Conservation (phyloP, 208 protist genomes). For the Leishmania gerbilli region DNA sequence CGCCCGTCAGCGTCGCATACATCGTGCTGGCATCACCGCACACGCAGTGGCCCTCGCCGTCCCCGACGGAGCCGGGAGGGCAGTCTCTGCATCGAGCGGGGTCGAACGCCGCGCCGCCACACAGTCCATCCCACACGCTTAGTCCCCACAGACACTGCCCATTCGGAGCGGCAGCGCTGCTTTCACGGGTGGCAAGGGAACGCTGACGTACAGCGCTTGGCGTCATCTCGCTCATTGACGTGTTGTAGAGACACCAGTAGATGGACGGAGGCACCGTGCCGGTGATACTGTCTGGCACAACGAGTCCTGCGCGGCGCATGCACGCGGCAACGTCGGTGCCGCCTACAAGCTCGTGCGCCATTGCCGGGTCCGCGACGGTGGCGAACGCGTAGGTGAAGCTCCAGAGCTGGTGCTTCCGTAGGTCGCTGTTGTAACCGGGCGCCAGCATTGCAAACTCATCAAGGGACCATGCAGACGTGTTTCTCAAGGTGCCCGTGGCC, state of each 20-base stretch:
- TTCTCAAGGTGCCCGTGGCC: background rate
- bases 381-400: conserved; percentile 25
- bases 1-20: conserved; percentile 27
- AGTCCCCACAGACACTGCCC: conserved; percentile 28
- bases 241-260: conserved; percentile 28
- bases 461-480: conserved; percentile 12
- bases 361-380: conserved; percentile 3
- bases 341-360: conserved; percentile 18
- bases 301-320: conserved; percentile 28
- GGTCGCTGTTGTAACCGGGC: background rate
- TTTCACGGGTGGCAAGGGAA: conserved; percentile 22
- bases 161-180: conserved; percentile 5
- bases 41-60: conserved; percentile 37
- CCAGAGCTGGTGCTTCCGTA: conserved; percentile 26
- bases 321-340: conserved; percentile 18
- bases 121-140: conserved; percentile 31
- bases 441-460: conserved; percentile 20
- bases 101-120: conserved; percentile 20
- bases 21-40: conserved; percentile 23
- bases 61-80: conserved; percentile 26
- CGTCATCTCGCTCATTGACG: conserved; percentile 16
- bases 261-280: conserved; percentile 26
- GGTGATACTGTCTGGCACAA: conserved; percentile 13
- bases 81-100: conserved; percentile 19
- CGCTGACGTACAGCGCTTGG: conserved; percentile 4